phyloP scores from a whole-genome alignment of 305 asterid species.

The Solanum hybrid region DNA sequence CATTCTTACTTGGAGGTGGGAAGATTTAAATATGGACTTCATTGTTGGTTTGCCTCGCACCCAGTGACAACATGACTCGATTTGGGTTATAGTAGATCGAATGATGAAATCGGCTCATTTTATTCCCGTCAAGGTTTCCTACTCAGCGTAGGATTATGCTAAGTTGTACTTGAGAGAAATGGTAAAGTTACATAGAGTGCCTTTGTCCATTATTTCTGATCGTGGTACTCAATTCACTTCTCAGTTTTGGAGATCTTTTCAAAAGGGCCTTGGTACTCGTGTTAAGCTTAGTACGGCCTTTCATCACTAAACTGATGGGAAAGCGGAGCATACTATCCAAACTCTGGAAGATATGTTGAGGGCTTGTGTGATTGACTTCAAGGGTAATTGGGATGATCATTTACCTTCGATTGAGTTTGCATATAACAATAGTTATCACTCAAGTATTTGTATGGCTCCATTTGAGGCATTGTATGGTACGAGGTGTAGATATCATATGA shows the following conservation, averaged over 20 bases:
- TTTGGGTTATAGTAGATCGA: background rate
- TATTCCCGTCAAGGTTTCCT: background rate
- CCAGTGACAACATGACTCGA: background rate
- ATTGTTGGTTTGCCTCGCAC: background rate
- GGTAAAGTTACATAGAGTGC: background rate
- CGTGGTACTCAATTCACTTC: background rate
- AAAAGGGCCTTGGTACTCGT: background rate
- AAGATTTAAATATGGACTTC: background rate
- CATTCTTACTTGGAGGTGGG: background rate
- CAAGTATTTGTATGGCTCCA: background rate
- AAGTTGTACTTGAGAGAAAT: background rate
- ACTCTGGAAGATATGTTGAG: background rate
- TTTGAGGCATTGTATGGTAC: background rate
- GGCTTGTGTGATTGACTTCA: background rate
- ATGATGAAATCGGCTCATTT: background rate
- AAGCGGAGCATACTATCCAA: background rate
- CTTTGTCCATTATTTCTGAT: background rate
- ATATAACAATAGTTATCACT: background rate
- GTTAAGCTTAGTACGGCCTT: background rate
- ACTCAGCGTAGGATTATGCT: background rate
- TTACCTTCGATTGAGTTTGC: background rate
- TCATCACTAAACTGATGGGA: background rate
- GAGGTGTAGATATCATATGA: background rate
- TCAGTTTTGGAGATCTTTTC: background rate
- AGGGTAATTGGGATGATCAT: background rate